Base-by-base conservation (phyloP, 2,329 filamentous ascomycete species). In the Anthostomella pinea region DNA sequence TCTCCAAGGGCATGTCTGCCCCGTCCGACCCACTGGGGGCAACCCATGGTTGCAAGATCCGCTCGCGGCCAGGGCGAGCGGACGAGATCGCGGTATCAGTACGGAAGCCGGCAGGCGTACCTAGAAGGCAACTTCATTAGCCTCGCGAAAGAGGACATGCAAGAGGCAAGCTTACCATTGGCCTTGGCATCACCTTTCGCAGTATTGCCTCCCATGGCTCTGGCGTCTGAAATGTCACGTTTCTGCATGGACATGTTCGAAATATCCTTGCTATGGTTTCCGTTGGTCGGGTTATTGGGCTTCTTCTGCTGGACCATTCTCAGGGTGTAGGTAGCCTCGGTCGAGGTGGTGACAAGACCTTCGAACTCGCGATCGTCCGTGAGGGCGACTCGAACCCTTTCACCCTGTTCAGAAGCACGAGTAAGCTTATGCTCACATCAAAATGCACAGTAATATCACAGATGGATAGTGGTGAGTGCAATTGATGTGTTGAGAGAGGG, bases 51-150 rank as follows among this genome's bases (percentile, higher is more conserved):
- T 95, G 82, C 25, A 97, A 71, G 34, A 79, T 72, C 41, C 89
- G 81, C 63, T 95, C 87, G 39, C 77, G 79, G 31, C 79, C 73
- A 29, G 74, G 67, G 46, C 83, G 77, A 53, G 75, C 77, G 48
- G 85, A 85, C 6, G 90, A 93, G 46, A 97, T 96, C 54, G 93
- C 87, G 21, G 79, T 72, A 58, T 97, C 91, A 16, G 91, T 97
- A 46, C 85, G 83, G 67, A 97, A 96, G 16, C 72, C 76, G 39
- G 75, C 66, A 26, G 79, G 69, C 50, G 75, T 73, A 45, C 85
- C 87, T 93, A 46, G 2, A 30, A 25, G 21, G 23, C 9, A 30
- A 44, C 30, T 51, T 48, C 14, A 32, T 41, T 35, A 44, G 28
- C 15, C n/a, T 25, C 10, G 27, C 30, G 21, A 35, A 15, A 19